Evolutionary conservation across 345 rosid genomes (phyloP), one percentile per base, ranked within the genome.

Genomic region (Linum trigynum): DNA sequence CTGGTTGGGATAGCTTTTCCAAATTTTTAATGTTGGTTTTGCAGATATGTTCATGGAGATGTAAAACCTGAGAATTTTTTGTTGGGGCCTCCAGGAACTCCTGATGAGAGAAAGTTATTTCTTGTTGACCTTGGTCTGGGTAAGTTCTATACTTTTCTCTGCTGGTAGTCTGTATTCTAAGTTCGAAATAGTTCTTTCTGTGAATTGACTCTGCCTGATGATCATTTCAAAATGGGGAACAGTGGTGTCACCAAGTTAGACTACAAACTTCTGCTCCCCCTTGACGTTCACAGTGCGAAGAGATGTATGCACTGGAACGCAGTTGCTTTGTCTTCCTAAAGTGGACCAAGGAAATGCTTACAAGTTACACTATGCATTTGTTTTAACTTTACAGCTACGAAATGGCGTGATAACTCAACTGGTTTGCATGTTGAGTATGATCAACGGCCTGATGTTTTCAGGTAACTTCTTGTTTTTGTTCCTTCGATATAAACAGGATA

Each of bases 381-480:
- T 50, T 42, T 79, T 59, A 62, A 68, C 61, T 50, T 65, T 72
- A 63, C 85, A 94, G 99, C 99, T 65, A 80, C 90, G 48, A 85
- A 72, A 79, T 94, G 99, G 99, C 85, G 83, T 8, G 97, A 94
- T 81, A 76, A 60, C 74, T 74, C 89, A 61, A 88, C 84, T 59
- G 95, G 97, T 61, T 80, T 72, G 55, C 99, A 90, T 76, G 92
- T 94, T 70, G 99, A 94, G 59, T 94, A 94, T 79, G 99, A 94
- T 78, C 99, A 94, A 71, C 95, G 97, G 40, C 99, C 95, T 11
- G 97, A 94, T 85, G 96, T 94, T 69, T 94, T 94, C 76, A 88
- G 99, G 99, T 86, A 64, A 65, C 63, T 17, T 61, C 15, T 36
- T 16, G 38, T 7, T 23, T 65, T 36, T 1, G 1, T 45, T 39